Evolutionary conservation across 495 filamentous ascomycete genomes (phyloP).

Genomic region (Penicillium soppii): DNA sequence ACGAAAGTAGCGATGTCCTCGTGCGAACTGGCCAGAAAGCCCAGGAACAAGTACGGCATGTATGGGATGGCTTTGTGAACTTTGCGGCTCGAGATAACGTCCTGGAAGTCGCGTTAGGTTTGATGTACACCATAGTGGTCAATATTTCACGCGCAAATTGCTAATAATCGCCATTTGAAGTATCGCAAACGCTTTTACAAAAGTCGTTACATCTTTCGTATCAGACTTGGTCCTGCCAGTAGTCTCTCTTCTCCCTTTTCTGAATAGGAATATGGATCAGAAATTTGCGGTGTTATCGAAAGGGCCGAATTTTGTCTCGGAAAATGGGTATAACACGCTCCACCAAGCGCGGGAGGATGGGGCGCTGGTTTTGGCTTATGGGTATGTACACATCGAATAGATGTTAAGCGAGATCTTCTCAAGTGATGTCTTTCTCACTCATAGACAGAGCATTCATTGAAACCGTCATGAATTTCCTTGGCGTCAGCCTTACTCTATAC

Average conservation of each 20-base stretch:
- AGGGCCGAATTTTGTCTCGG: conserved; percentile 49
- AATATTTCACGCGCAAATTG: too few species aligned
- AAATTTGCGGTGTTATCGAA: conserved; percentile 67
- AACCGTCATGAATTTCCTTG: conserved; percentile 62
- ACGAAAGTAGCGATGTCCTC: conserved; percentile 26
- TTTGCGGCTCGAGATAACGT: conserved; percentile 75
- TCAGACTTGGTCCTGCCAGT: conserved; percentile 69
- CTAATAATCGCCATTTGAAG: conserved; percentile 30
- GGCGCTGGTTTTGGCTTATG: conserved; percentile 69
- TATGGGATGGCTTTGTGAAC: conserved; percentile 64
- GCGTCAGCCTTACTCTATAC: conserved; percentile 66
- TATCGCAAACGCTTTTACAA: conserved; percentile 70
- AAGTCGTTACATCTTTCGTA: conserved; percentile 70
- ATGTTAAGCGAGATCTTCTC: too few species aligned
- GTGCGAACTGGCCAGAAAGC: conserved; percentile 32
- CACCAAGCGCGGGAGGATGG: conserved; percentile 67
- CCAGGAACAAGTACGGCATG: conserved; percentile 33
- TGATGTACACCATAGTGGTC: too few species aligned
- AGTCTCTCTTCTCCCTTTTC: conserved; percentile 64
- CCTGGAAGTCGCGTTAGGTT: conserved; percentile 70
- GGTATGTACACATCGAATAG: conserved; percentile 38
- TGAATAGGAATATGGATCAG: conserved; percentile 70
- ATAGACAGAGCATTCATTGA: conserved; percentile 59
- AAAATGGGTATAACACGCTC: conserved; percentile 65
- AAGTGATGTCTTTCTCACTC: neutral